A percentile compares a stretch with the other conserved stretches of the same genome.
Evolutionary conservation across 2,329 filamentous ascomycete species (phyloP).

Genomic region (Aureobasidium vineae): DNA sequence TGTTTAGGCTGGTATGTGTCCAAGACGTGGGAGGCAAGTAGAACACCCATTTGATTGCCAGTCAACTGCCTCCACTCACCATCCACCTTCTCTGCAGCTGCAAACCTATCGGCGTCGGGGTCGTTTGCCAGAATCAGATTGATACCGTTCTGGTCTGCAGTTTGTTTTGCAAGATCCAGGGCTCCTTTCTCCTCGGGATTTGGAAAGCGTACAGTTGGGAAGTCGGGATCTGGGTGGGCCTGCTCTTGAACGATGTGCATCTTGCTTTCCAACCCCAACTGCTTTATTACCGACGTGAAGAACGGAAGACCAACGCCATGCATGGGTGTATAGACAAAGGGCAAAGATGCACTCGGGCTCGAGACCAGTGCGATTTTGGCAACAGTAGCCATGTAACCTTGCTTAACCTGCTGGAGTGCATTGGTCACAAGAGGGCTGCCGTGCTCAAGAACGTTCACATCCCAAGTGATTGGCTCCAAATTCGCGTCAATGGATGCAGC

Average conservation of each 20-base stretch:
- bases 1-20: constrained; percentile 45
- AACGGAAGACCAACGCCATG: constrained; percentile 55
- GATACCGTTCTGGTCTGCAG: constrained; percentile 52
- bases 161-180: constrained; percentile 57
- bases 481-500: constrained; percentile 57
- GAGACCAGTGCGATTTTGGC: not conserved
- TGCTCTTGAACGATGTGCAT: constrained; percentile 53
- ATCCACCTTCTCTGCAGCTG: constrained; percentile 58
- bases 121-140: constrained; percentile 61
- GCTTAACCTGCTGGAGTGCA: constrained; percentile 13
- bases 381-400: constrained; percentile 17
- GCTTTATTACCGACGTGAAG: constrained; percentile 45
- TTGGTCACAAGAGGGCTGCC: not conserved
- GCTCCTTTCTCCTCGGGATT: constrained; percentile 66
- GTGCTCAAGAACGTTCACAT: constrained; percentile 28
- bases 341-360: constrained; percentile 3
- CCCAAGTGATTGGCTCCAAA: constrained; percentile 53
- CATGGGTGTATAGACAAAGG: constrained; percentile 58
- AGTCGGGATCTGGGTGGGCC: constrained; percentile 60
- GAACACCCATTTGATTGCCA: constrained; percentile 63
- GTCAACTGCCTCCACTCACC: constrained; percentile 61
- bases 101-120: constrained; percentile 64
- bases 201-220: constrained; percentile 63
- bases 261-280: constrained; percentile 43
- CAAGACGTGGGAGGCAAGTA: constrained; percentile 58